phyloP scores from a whole-genome alignment of 768 basidiomycete species.

The Leccinellum luteum region DNA sequence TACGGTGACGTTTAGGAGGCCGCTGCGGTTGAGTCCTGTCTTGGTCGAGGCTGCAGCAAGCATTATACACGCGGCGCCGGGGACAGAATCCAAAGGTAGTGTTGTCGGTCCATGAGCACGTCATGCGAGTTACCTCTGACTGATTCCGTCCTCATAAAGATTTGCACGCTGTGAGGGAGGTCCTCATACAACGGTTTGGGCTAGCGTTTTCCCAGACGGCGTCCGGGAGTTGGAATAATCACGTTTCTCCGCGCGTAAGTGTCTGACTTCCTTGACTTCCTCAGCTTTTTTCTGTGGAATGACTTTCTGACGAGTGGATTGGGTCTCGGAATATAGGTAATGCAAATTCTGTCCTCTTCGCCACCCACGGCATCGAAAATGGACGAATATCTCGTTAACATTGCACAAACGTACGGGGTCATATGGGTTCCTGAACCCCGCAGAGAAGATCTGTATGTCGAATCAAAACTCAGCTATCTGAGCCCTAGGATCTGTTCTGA shows the following conservation, averaged over 20 bases:
- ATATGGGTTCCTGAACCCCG: conserved; percentile 61
- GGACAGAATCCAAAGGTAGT: conserved; percentile 59
- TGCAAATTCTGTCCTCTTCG: conserved; percentile 50
- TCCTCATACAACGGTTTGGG: conserved; percentile 56
- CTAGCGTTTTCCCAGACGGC: conserved; percentile 56
- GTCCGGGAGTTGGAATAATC: conserved; percentile 45
- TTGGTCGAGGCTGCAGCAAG: conserved; percentile 68
- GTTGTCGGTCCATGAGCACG: not conserved
- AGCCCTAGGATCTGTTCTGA: not conserved
- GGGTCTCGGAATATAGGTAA: conserved; percentile 35
- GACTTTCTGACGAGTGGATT: not conserved
- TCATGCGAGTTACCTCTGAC: not conserved
- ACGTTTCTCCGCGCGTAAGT: conserved; percentile 52
- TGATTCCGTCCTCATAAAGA: conserved; percentile 39
- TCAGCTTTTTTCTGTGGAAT: not conserved
- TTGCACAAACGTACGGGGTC: conserved; percentile 52
- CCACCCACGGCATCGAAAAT: conserved; percentile 56
- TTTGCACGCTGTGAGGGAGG: conserved; percentile 50
- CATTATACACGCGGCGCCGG: conserved; percentile 60
- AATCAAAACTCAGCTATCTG: not conserved
- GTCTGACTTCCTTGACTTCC: not conserved
- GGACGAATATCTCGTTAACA: conserved; percentile 51
- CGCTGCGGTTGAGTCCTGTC: conserved; percentile 41
- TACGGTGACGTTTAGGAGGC: conserved; percentile 27
- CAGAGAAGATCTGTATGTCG: conserved; percentile 59